Evolutionary conservation across 2,329 filamentous ascomycete species (phyloP), one percentile per base, ranked within the genome.

Genomic region (Ophiocordyceps camponoti-rufipedis): DNA sequence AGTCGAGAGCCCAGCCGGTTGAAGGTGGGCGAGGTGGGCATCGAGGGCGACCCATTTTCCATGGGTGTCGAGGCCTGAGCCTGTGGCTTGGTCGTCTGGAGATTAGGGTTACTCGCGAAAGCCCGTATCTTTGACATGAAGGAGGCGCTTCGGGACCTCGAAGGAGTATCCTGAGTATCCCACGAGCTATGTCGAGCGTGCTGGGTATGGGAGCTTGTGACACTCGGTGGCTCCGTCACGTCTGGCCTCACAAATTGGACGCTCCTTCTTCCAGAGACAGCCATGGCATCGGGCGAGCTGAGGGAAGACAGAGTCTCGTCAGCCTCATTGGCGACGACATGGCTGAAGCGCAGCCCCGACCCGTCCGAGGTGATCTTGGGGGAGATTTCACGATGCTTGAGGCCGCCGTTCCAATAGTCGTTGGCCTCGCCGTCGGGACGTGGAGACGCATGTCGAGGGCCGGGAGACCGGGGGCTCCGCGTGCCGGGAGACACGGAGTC

Each of bases 71-170:
- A 49, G 49, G 48, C 52, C 48, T 23, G 57, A 52, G 45, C 53
- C 54, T 49, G 65, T 56, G 51, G 66, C 58, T 56, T 63, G 60
- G 71, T 63, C n/a, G 62, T 61, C 45, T 73, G 71, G 12, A 69
- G 58, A 23, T 59, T 61, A n/a, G 67, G 61, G 8, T 65, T 62
- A 11, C 70, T 73, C 19, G 84, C 76, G 46, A 93, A 66, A 4
- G 84, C 80, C 57, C 83, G 86, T 50, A 94, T 62, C 58, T 82
- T 87, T 16, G 80, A 80, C 62, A 94, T 85, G 51, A 93, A 71
- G 23, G 81, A 80, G 19, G 74, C 73, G 46, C 73, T 67, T 48
- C 71, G 70, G 19, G 74, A 73, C 60, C 78, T 80, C 47, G 64
- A 67, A 13, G 68, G 60, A 9, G 66, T 64, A 35, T 84, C 82